phyloP scores from a whole-genome alignment of 2,329 filamentous ascomycete species.

The Fusarium mundagurra region DNA sequence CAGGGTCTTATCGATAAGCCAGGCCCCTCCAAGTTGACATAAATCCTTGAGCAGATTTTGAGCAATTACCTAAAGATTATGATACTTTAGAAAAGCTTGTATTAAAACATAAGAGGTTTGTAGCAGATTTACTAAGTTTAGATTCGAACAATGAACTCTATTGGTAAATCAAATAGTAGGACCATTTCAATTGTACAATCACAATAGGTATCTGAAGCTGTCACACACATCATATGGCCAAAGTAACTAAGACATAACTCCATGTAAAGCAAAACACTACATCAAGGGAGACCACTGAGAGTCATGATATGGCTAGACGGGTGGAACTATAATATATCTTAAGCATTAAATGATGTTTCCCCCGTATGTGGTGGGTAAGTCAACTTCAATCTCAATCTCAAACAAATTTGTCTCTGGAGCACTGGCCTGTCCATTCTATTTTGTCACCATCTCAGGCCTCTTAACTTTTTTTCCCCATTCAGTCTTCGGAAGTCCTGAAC shows the following conservation, averaged over 20 bases:
- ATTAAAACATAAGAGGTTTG: too few species aligned
- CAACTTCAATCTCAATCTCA: background rate
- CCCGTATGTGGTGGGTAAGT: too few species aligned
- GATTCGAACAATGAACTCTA: fast-evolving
- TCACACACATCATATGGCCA: background rate
- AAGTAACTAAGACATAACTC: background rate
- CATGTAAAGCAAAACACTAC: background rate
- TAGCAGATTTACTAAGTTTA: fast-evolving
- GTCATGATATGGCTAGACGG: background rate
- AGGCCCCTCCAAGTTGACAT: constrained; percentile 4
- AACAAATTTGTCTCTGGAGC: background rate
- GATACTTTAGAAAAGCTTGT: background rate
- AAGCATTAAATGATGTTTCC: too few species aligned
- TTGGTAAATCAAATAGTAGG: too few species aligned
- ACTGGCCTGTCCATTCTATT: background rate
- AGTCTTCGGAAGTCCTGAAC: background rate
- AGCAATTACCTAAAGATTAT: background rate
- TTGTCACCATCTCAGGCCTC: background rate
- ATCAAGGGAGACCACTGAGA: fast-evolving
- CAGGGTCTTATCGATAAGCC: constrained; percentile 42
- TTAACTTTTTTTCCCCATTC: background rate
- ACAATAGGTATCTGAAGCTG: background rate
- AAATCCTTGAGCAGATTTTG: background rate
- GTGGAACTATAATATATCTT: fast-evolving
- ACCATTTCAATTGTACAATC: background rate